A percentile compares a stretch with the other conserved stretches of the same genome.
Conservation (phyloP, 2,329 filamentous ascomycete species). For the Mollisia scopiformis region DNA sequence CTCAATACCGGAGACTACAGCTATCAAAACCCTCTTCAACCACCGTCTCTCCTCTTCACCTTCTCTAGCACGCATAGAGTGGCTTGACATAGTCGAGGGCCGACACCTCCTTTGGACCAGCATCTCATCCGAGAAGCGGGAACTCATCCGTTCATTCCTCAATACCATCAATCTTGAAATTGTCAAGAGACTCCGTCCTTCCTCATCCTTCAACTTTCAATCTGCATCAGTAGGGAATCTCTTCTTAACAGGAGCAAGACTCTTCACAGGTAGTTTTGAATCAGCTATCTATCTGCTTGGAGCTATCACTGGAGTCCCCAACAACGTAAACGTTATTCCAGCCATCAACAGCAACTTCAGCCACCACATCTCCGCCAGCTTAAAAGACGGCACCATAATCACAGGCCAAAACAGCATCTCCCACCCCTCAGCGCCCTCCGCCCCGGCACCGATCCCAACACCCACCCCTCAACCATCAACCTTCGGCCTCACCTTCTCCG, state of each 20-base stretch:
- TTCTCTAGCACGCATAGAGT: slow-evolving; percentile 70
- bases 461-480: neutral
- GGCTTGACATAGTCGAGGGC: slow-evolving; percentile 87
- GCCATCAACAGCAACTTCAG: slow-evolving; percentile 95
- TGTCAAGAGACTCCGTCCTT: slow-evolving; percentile 73
- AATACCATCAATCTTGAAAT: slow-evolving; percentile 79
- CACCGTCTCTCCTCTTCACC: slow-evolving; percentile 73
- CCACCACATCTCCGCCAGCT: slow-evolving; percentile 86
- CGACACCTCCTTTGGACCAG: slow-evolving; percentile 75
- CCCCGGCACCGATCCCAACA: slow-evolving; percentile 29
- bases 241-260: slow-evolving; percentile 80
- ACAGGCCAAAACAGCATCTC: slow-evolving; percentile 93
- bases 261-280: slow-evolving; percentile 93
- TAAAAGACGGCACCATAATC: slow-evolving; percentile 76
- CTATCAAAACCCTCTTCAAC: slow-evolving; percentile 86
- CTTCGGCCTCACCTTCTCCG: neutral
- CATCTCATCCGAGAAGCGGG: slow-evolving; percentile 72
- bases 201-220: slow-evolving; percentile 76
- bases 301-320: slow-evolving; percentile 82
- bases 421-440: slow-evolving; percentile 57
- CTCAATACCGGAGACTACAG: slow-evolving; percentile 63
- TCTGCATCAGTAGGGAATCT: slow-evolving; percentile 78
- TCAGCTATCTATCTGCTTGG: slow-evolving; percentile 88
- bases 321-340: slow-evolving; percentile 77
- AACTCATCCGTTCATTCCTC: slow-evolving; percentile 77